These are phyloP conservation scores for Cymbidium sinense DNA, from an alignment of 106 monocot species.

Conservation along the genomic window DNA sequence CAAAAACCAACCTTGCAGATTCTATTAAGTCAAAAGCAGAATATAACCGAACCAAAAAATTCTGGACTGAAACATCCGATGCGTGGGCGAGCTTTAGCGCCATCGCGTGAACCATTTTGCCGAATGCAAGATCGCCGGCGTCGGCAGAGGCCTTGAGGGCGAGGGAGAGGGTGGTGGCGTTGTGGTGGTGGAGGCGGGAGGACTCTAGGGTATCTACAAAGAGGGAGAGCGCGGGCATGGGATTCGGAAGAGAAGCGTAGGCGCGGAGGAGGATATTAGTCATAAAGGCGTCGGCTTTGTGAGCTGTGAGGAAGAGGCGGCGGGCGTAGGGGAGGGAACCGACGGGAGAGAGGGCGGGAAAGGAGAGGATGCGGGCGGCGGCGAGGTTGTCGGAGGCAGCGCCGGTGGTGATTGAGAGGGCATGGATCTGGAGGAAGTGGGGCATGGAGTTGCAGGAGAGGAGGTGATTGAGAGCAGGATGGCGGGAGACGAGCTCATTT, in stretches of 20 bases:
- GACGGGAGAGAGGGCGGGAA: background rate
- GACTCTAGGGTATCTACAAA: conserved; percentile 13
- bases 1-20: conserved; percentile 12
- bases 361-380: conserved; percentile 5
- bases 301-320: background rate
- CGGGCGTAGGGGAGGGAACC: conserved; percentile 4
- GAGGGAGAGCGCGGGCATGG: conserved; percentile 8
- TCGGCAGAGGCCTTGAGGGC: conserved; percentile 8
- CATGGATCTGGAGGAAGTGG: background rate
- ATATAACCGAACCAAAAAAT: conserved; percentile 25
- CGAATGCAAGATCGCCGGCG: background rate
- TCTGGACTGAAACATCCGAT: conserved; percentile 7
- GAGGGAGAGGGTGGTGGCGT: background rate
- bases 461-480: background rate
- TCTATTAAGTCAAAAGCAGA: conserved; percentile 13
- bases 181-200: background rate
- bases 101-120: background rate
- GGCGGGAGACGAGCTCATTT: conserved; percentile 1
- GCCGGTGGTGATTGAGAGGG: conserved; percentile 1
- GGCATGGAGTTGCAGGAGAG: conserved; percentile 2
- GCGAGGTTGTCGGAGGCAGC: conserved; percentile 1
- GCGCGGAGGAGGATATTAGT: conserved; percentile 16
- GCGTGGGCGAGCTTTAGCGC: conserved; percentile 6
- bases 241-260: conserved; percentile 10
- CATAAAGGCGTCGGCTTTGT: conserved; percentile 3